A percentile compares a stretch with the other conserved stretches of the same genome.
Conservation (phyloP, 257 asterid species). For the Phtheirospermum japonicum region DNA sequence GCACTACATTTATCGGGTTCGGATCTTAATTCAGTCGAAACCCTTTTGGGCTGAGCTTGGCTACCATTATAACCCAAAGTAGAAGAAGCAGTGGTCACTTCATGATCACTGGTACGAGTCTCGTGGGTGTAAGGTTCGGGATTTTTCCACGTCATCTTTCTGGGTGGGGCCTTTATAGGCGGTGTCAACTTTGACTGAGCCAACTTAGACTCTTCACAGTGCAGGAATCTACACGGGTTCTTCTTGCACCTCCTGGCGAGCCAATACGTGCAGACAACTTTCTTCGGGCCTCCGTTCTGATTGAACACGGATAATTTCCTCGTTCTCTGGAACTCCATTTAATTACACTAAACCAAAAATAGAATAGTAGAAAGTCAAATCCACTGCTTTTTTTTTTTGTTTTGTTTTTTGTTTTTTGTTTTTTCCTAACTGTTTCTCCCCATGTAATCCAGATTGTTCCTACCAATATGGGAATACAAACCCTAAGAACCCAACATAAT, state of each 20-base stretch:
- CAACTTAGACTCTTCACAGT: background rate
- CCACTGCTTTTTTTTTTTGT: background rate
- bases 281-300: background rate
- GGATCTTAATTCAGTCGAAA: background rate
- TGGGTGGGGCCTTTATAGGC: background rate
- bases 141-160: background rate
- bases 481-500: background rate
- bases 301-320: background rate
- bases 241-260: background rate
- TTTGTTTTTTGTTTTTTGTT: too few relatives aligned
- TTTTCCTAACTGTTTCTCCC: background rate
- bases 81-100: background rate
- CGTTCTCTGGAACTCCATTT: background rate
- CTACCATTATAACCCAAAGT: background rate
- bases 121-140: background rate
- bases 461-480: background rate
- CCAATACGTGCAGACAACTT: slow-evolving; percentile 8
- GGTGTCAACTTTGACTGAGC: background rate
- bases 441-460: background rate
- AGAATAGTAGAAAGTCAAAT: background rate
- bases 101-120: background rate
- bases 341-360: background rate
- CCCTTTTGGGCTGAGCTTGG: background rate
- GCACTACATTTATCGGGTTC: background rate
- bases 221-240: slow-evolving; percentile 4